These are phyloP conservation scores for Arthrobotrys musiformis DNA, from an alignment of 2,329 filamentous ascomycete species.

Conservation along the genomic window DNA sequence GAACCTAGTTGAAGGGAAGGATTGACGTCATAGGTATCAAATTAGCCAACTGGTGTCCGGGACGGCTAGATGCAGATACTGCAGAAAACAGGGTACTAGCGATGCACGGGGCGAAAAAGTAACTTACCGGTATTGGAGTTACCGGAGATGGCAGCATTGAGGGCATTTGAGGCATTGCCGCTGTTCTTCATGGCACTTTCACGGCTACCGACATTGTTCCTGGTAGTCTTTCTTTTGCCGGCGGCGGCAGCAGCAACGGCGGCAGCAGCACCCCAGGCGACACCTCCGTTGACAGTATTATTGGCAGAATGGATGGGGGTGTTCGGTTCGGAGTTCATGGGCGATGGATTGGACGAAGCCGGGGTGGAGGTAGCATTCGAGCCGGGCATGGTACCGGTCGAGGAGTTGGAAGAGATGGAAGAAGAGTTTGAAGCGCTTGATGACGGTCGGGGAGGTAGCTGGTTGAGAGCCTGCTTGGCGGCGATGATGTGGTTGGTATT, in stretches of 20 bases:
- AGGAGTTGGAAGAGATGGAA: constrained; percentile 61
- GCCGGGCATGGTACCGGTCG: constrained; percentile 58
- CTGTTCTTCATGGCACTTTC: constrained; percentile 60
- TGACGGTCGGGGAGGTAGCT: constrained; percentile 40
- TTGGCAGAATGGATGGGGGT: constrained; percentile 63
- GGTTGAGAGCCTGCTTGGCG: constrained; percentile 5
- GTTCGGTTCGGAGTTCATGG: constrained; percentile 58
- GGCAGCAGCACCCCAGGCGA: constrained; percentile 60
- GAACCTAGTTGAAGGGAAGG: constrained; percentile 72
- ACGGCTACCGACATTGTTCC: constrained; percentile 60
- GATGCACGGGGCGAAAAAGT: constrained; percentile 75
- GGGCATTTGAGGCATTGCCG: constrained; percentile 39
- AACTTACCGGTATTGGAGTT: constrained; percentile 66
- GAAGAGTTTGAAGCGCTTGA: constrained; percentile 44
- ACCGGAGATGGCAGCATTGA: constrained; percentile 55
- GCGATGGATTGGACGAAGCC: constrained; percentile 45
- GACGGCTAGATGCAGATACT: constrained; percentile 66
- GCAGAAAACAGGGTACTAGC: neutral
- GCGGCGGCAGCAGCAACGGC: constrained; percentile 22
- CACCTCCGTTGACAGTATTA: constrained; percentile 61
- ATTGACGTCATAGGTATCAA: constrained; percentile 10
- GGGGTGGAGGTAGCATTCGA: constrained; percentile 45
- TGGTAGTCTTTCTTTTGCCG: constrained; percentile 64
- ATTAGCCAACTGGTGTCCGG: constrained; percentile 11
- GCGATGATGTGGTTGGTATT: neutral